phyloP scores from a whole-genome alignment of 768 basidiomycete species.

The Clavulina sp. region DNA sequence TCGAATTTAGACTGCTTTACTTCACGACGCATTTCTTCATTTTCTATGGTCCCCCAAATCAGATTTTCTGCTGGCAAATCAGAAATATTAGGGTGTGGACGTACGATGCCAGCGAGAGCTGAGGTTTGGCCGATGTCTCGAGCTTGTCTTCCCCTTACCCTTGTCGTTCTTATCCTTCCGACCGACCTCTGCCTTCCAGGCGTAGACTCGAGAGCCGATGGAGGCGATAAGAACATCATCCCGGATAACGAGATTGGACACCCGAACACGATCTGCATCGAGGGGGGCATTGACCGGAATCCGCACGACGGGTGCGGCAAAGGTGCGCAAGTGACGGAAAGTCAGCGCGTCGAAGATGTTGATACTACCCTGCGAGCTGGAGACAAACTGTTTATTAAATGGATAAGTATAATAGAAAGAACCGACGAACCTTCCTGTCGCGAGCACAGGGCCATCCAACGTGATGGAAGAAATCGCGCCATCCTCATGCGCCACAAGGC shows the following conservation, averaged over 20 bases:
- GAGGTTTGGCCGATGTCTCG: conserved; percentile 5
- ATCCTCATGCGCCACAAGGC: conserved; percentile 48
- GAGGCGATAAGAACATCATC: conserved; percentile 40
- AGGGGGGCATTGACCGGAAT: too few species aligned
- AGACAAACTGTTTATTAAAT: too few species aligned
- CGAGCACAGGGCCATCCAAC: conserved; percentile 40
- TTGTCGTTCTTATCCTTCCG: conserved; percentile 12
- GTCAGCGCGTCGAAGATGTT: conserved; percentile 51
- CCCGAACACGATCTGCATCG: conserved; percentile 28
- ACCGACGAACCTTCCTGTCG: conserved; percentile 29
- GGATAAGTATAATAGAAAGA: too few species aligned
- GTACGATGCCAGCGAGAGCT: conserved; percentile 24
- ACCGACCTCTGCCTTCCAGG: conserved; percentile 41
- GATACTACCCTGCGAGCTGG: conserved; percentile 38
- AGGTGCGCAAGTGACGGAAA: conserved; percentile 36
- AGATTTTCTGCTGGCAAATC: background rate
- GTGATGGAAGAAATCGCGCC: conserved; percentile 45
- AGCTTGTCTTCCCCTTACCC: conserved; percentile 11
- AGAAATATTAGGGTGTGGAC: conserved; percentile 10
- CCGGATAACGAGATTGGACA: conserved; percentile 35
- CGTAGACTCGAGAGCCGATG: conserved; percentile 43
- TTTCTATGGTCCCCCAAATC: conserved; percentile 25
- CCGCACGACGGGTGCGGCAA: conserved; percentile 26
- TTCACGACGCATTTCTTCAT: conserved; percentile 42
- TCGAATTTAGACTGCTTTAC: conserved; percentile 41